phyloP scores from a whole-genome alignment of 2,329 filamentous ascomycete species.

The Tolypocladium inflatum region DNA sequence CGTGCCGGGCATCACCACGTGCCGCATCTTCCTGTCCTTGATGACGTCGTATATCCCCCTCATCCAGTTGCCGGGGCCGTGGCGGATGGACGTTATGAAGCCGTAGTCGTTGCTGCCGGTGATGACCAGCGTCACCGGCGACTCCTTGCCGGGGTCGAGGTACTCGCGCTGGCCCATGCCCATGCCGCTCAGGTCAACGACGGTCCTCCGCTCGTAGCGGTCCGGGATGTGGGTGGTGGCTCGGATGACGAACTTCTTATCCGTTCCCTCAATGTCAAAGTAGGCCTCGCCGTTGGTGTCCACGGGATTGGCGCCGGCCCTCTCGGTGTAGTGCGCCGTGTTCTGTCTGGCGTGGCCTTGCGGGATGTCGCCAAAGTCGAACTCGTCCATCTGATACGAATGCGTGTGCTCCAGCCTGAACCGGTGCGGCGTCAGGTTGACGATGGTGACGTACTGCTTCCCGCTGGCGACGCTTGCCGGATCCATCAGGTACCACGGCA shows the following conservation, averaged over 20 bases:
- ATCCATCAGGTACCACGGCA: background rate
- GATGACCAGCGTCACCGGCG: slow-evolving; percentile 22
- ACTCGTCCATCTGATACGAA: slow-evolving; percentile 20
- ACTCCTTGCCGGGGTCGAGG: slow-evolving; percentile 17
- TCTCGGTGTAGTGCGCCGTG: slow-evolving; percentile 12
- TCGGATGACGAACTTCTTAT: slow-evolving; percentile 19
- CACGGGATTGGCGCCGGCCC: slow-evolving; percentile 2
- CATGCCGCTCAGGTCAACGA: slow-evolving; percentile 21
- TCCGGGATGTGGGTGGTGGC: slow-evolving; percentile 19
- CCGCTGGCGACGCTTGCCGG: background rate
- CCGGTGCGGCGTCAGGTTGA: slow-evolving; percentile 23
- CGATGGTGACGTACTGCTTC: slow-evolving; percentile 19
- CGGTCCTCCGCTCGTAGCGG: slow-evolving; percentile 13
- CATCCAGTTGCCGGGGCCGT: slow-evolving; percentile 22
- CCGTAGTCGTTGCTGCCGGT: slow-evolving; percentile 16
- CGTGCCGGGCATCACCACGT: slow-evolving; percentile 37
- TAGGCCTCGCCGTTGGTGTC: slow-evolving; percentile 22
- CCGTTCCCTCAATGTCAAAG: slow-evolving; percentile 18
- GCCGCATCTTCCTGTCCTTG: slow-evolving; percentile 28
- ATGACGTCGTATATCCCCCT: slow-evolving; percentile 19
- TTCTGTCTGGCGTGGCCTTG: slow-evolving; percentile 21
- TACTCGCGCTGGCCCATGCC: slow-evolving; percentile 23
- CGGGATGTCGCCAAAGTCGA: slow-evolving; percentile 22
- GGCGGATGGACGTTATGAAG: slow-evolving; percentile 19
- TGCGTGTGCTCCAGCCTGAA: slow-evolving; percentile 15